Conservation (phyloP, 257 asterid genomes). For the Solanum acaule region DNA sequence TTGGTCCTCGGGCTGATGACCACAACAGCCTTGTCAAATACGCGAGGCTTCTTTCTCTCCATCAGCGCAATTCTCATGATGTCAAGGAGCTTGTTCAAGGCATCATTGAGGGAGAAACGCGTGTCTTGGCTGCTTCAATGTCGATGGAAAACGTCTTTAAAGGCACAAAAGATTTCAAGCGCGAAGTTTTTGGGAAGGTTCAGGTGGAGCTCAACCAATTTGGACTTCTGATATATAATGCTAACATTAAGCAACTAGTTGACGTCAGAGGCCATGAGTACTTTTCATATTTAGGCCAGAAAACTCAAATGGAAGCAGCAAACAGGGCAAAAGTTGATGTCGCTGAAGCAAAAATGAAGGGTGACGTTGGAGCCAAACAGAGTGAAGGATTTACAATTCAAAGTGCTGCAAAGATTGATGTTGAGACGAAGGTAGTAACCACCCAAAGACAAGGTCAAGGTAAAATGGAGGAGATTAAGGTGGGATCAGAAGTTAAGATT, state of each 20-base stretch:
- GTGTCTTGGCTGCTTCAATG: slow-evolving; percentile 63
- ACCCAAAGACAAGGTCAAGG: slow-evolving; percentile 47
- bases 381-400: slow-evolving; percentile 45
- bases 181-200: slow-evolving; percentile 51
- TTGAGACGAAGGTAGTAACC: slow-evolving; percentile 46
- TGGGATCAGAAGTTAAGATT: slow-evolving; percentile 37
- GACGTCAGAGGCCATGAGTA: slow-evolving; percentile 64
- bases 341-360: slow-evolving; percentile 65
- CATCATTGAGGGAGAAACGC: slow-evolving; percentile 59
- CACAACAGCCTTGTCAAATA: slow-evolving; percentile 28
- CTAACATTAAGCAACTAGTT: slow-evolving; percentile 60
- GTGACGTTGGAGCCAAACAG: slow-evolving; percentile 39
- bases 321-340: slow-evolving; percentile 53
- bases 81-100: slow-evolving; percentile 56
- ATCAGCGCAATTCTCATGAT: slow-evolving; percentile 42
- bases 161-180: slow-evolving; percentile 53
- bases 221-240: slow-evolving; percentile 52
- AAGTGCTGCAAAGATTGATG: slow-evolving; percentile 53
- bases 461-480: slow-evolving; percentile 39
- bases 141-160: slow-evolving; percentile 52
- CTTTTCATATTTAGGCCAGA: slow-evolving; percentile 57
- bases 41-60: slow-evolving; percentile 50
- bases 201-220: slow-evolving; percentile 58
- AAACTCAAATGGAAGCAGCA: slow-evolving; percentile 59
- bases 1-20: slow-evolving; percentile 47